Conservation (phyloP, 2,329 filamentous ascomycete species). For the Sarocladium strictum region DNA sequence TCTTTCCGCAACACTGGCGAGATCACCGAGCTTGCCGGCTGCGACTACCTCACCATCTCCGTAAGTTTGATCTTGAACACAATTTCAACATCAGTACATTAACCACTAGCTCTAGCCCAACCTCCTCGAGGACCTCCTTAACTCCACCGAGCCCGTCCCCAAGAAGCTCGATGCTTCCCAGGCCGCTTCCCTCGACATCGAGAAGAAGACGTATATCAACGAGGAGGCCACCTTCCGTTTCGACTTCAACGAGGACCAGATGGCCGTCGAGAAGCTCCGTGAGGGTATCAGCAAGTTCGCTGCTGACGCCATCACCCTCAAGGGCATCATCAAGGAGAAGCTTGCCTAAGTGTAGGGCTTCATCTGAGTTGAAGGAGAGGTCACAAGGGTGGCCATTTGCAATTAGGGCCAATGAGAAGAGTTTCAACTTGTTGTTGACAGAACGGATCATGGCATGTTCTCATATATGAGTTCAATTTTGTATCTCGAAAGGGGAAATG, state of each 20-base stretch:
- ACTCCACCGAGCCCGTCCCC: conserved; percentile 74
- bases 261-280: conserved; percentile 98
- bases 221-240: conserved; percentile 92
- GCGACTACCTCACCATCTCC: conserved; percentile 97
- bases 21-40: conserved; percentile 96
- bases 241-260: conserved; percentile 99
- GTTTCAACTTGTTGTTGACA: too few species aligned
- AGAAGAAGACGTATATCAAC: conserved; percentile 87
- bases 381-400: not conserved
- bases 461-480: not conserved
- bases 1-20: conserved; percentile 95
- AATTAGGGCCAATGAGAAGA: too few species aligned
- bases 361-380: not conserved
- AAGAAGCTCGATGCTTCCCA: conserved; percentile 79
- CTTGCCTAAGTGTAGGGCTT: conserved; percentile 33
- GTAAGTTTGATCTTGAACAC: conserved; percentile 54
- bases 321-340: conserved; percentile 88
- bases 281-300: conserved; percentile 99
- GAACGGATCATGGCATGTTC: too few species aligned
- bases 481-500: not conserved
- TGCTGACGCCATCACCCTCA: conserved; percentile 88
- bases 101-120: conserved; percentile 54
- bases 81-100: conserved; percentile 11
- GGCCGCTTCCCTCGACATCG: conserved; percentile 64
- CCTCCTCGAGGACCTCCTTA: conserved; percentile 89